Evolutionary conservation across 2,329 filamentous ascomycete species (phyloP).

Genomic region (Leptosphaerulina australis): DNA sequence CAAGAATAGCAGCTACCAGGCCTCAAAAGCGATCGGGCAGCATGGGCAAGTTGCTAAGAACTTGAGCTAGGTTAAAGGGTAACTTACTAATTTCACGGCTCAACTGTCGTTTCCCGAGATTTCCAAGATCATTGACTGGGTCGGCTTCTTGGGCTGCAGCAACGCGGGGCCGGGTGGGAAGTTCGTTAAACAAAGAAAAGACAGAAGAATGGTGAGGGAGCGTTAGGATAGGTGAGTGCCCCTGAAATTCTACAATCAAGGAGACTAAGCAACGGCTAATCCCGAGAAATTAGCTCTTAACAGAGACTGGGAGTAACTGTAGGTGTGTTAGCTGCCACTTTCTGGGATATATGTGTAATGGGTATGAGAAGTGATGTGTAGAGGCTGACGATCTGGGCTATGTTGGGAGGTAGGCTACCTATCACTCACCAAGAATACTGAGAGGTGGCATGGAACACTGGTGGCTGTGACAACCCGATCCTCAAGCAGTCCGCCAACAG

Average conservation of each 20-base stretch:
- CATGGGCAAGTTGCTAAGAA: too few species aligned
- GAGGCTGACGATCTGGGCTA: background rate
- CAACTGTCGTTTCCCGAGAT: background rate
- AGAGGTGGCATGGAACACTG: background rate
- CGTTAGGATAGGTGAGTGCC: too few species aligned
- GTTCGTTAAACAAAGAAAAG: too few species aligned
- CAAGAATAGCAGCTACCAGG: too few species aligned
- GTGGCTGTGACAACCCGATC: background rate
- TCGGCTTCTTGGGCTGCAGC: background rate
- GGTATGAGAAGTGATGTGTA: background rate
- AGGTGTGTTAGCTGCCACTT: too few species aligned
- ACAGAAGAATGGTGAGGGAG: too few species aligned
- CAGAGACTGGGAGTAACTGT: background rate
- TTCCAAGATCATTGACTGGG: background rate
- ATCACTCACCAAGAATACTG: background rate
- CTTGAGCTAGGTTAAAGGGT: too few species aligned
- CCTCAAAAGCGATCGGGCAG: too few species aligned
- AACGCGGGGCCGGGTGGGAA: background rate
- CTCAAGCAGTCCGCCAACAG: background rate
- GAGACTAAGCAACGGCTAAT: background rate
- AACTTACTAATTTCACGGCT: background rate
- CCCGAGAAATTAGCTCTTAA: background rate
- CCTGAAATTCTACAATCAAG: too few species aligned
- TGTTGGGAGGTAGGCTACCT: background rate
- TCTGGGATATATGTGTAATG: background rate